Evolutionary conservation across 441 rosid genomes (phyloP).

Genomic region (Populus hybrid): DNA sequence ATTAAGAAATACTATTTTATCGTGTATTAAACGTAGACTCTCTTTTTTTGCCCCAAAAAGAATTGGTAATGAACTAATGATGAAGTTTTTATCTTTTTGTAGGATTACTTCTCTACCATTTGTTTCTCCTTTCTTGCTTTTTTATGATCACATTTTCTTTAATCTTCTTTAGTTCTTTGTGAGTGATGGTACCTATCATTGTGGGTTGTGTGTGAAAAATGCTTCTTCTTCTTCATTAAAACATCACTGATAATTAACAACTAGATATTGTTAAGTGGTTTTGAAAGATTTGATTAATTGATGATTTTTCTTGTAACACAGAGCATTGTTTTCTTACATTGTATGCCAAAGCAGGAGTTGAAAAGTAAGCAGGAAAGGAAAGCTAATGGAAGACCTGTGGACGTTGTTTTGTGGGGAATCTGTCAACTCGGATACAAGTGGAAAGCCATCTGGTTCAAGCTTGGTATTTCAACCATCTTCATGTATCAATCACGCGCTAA

Average conservation of each 20-base stretch:
- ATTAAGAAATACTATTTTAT: no score
- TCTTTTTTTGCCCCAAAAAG: no score
- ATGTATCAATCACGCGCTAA: slow-evolving; percentile 46
- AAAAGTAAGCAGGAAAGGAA: slow-evolving; percentile 13
- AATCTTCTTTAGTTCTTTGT: background rate
- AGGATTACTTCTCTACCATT: background rate
- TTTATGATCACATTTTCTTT: background rate
- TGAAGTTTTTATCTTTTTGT: no score
- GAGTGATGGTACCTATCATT: no score
- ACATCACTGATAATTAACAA: background rate
- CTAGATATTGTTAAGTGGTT: background rate
- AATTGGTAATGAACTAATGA: no score
- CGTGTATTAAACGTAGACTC: no score
- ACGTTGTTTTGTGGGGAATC: slow-evolving; percentile 53
- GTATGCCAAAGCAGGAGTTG: slow-evolving; percentile 20
- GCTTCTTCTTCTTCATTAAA: background rate
- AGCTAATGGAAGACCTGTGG: slow-evolving; percentile 45
- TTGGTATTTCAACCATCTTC: slow-evolving; percentile 38
- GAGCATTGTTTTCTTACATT: background rate
- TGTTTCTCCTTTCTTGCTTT: background rate
- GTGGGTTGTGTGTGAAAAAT: no score
- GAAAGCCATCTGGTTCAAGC: slow-evolving; percentile 23
- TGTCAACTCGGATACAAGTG: slow-evolving; percentile 23
- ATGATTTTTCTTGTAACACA: background rate
- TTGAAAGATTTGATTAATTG: background rate